Conservation (phyloP, 345 rosid species). For the Populus ilicifolia region DNA sequence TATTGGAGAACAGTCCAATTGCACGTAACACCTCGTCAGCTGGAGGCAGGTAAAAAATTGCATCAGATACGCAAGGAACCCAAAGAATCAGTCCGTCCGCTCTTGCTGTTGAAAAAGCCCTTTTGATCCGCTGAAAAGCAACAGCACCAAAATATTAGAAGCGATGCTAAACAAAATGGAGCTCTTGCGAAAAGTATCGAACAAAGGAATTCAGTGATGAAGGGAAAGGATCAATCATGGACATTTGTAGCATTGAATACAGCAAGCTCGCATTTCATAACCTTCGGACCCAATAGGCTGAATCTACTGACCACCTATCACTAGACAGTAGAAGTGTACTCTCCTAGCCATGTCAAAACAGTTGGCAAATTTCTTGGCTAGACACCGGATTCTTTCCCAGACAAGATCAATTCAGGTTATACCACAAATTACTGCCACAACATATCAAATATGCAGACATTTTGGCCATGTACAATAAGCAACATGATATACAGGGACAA, state of each 20-base stretch:
- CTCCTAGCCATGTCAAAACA: background rate
- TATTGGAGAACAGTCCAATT: background rate
- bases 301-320: background rate
- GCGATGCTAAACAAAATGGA: background rate
- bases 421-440: background rate
- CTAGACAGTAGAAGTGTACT: background rate
- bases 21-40: background rate
- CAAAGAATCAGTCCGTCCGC: background rate
- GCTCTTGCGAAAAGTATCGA: background rate
- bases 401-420: background rate
- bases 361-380: background rate
- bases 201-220: background rate
- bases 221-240: background rate
- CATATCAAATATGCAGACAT: background rate
- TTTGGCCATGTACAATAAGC: background rate
- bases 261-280: background rate
- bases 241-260: background rate
- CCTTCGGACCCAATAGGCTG: background rate
- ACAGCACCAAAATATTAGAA: background rate
- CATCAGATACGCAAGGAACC: background rate
- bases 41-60: background rate
- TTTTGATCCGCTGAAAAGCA: background rate
- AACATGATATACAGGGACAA: background rate
- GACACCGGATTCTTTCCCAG: background rate
- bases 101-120: background rate